Conservation (phyloP, 108 stramenopile genomes). For the Fistulifera pelliculosa region DNA sequence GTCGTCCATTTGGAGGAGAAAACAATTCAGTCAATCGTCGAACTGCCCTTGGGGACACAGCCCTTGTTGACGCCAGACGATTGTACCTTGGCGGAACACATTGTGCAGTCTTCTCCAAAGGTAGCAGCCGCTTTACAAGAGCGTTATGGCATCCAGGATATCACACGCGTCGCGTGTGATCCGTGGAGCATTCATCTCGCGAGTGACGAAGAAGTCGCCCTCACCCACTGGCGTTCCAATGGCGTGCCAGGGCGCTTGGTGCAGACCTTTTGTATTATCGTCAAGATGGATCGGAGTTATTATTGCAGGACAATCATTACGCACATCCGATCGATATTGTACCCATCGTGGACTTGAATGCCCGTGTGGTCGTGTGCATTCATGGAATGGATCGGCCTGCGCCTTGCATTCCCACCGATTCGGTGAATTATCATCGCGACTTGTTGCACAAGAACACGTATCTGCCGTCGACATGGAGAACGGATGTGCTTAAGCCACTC, state of each 20-base stretch:
- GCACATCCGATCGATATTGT: conserved; percentile 69
- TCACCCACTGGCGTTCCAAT: conserved; percentile 18
- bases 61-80: conserved; percentile 69
- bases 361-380: conserved; percentile 34
- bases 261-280: conserved; percentile 60
- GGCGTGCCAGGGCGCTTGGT: conserved; percentile 37
- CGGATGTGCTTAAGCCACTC: conserved; percentile 25
- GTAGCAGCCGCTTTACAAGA: conserved; percentile 26
- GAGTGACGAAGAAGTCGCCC: conserved; percentile 14
- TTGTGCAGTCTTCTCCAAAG: conserved; percentile 29
- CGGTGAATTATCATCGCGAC: conserved; percentile 49
- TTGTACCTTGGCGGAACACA: conserved; percentile 53
- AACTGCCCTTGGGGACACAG: conserved; percentile 34
- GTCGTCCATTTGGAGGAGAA: conserved; percentile 13
- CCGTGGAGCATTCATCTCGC: conserved; percentile 64
- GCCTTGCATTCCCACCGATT: conserved; percentile 25
- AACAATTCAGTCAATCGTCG: conserved; percentile 14
- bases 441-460: conserved; percentile 43
- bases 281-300: conserved; percentile 24
- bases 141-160: conserved; percentile 40
- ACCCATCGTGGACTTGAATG: conserved; percentile 53
- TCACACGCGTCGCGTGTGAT: conserved; percentile 40
- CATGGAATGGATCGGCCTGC: conserved; percentile 37
- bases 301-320: conserved; percentile 60
- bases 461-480: conserved; percentile 24